Base-by-base conservation (phyloP, 2,329 filamentous ascomycete genomes). In the Incumbomyces lentus region DNA sequence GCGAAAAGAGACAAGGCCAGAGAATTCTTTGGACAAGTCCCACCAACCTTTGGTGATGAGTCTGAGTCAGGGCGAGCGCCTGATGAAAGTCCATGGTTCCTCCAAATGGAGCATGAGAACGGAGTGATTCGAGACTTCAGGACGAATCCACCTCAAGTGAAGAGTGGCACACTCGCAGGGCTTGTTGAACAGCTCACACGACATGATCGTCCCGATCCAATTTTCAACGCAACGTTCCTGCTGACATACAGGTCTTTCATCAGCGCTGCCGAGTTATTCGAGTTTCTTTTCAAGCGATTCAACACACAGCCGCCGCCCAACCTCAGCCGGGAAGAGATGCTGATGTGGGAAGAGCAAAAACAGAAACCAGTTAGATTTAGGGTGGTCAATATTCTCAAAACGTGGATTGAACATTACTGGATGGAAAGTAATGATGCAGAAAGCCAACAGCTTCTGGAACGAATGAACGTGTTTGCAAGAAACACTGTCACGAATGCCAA, bases 391-490 rank as follows among this genome's bases (percentile, higher is more conserved):
- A 96, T 95, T 53, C 70, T 98, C 40, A 96, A 96, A 74, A 93
- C 81, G 66, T 98, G 92, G 92, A 92, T 98, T 56, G 92, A 96
- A 62, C 89, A 84, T 58, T 96, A 92, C 64, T 98, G 92, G 92
- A 95, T 96, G 88, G 92, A 98, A 62, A 85, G 88, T 40, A 81
- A 83, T 52, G 89, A 82, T 60, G 85, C 90, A 43, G 81, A 86
- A 40, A 93, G 82, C 38, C 86, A 81, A 63, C 79, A 87, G 55
- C 73, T 98, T 34, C 86, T 98, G 53, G 82, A 87, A 49, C 81
- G 89, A 54, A 87, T 96, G 8, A 88, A 89, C 67, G 80, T 81
- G 22, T 98, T 98, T 63, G 90, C 89, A 2, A 85, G 85, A 58
- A 88, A 95, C 56, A 88, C 86, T 0, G 86, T 96, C 52, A 92